phyloP scores from a whole-genome alignment of 768 basidiomycete genomes.

The Tephrocybe sp. region DNA sequence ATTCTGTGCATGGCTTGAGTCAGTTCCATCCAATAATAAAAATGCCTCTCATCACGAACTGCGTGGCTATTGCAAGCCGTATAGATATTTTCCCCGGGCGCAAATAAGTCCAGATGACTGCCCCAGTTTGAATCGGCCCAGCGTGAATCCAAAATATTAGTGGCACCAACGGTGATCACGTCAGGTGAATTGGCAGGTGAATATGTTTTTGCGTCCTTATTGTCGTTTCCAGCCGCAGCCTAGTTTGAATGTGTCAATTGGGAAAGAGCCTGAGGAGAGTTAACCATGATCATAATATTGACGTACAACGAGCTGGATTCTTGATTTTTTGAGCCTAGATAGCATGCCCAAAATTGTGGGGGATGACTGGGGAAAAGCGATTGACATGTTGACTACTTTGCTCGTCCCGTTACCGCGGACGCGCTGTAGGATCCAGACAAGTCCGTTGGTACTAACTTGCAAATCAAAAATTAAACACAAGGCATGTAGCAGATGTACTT shows the following conservation, averaged over 20 bases:
- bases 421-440: neutral
- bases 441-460: neutral
- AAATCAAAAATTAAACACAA: too few species aligned
- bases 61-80: neutral
- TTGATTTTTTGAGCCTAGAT: neutral
- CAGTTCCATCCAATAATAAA: too few species aligned
- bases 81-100: slow-evolving; percentile 33
- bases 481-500: too few species aligned
- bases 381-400: neutral
- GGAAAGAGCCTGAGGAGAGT: neutral
- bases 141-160: slow-evolving; percentile 32
- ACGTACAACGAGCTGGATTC: neutral
- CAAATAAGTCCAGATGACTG: slow-evolving; percentile 41
- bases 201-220: slow-evolving; percentile 26
- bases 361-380: neutral
- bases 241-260: slow-evolving; percentile 1
- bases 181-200: slow-evolving; percentile 35
- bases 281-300: neutral
- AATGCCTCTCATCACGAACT: too few species aligned
- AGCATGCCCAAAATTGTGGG: neutral
- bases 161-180: slow-evolving; percentile 41
- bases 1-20: too few species aligned
- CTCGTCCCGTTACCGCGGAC: neutral
- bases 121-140: slow-evolving; percentile 42
- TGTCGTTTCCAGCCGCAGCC: slow-evolving; percentile 37